Evolutionary conservation across 192 early-diverging fungal genomes (phyloP).

Genomic region (Coemansia aciculifera): DNA sequence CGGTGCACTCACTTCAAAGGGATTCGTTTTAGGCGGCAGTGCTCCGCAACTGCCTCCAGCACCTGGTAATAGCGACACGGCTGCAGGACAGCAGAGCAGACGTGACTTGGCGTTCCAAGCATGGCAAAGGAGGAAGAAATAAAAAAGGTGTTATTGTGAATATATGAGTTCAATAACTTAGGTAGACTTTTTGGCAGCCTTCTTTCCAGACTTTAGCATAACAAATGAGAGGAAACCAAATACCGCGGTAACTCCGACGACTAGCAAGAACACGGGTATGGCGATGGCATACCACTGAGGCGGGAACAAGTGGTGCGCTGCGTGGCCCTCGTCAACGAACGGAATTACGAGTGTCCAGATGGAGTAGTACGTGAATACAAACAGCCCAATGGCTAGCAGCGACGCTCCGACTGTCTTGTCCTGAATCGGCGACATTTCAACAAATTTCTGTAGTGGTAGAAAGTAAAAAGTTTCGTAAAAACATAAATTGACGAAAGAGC

Average conservation of each 20-base stretch:
- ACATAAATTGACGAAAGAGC: neutral
- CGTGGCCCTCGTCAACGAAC: conserved; percentile 77
- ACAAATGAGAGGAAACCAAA: conserved; percentile 79
- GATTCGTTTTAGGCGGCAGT: conserved; percentile 49
- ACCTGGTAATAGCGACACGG: neutral
- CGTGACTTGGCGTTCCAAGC: conserved; percentile 39
- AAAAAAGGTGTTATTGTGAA: conserved; percentile 6
- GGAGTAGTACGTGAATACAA: conserved; percentile 87
- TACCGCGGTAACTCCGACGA: conserved; percentile 74
- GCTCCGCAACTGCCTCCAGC: conserved; percentile 16
- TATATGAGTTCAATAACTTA: conserved; percentile 19
- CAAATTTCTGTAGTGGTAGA: neutral
- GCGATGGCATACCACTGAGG: conserved; percentile 84
- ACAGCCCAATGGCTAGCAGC: conserved; percentile 65
- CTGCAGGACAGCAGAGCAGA: neutral
- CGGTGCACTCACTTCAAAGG: conserved; percentile 23
- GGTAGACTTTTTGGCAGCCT: conserved; percentile 70
- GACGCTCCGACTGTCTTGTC: conserved; percentile 82
- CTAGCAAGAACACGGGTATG: conserved; percentile 78
- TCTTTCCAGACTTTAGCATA: conserved; percentile 78
- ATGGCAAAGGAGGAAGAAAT: conserved; percentile 5
- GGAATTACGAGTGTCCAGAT: conserved; percentile 89
- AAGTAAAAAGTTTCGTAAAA: neutral
- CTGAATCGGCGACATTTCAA: conserved; percentile 47
- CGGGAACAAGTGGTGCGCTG: conserved; percentile 76